phyloP scores from a whole-genome alignment of 176 grass and related monocot genomes.

The Chloris gayana region DNA sequence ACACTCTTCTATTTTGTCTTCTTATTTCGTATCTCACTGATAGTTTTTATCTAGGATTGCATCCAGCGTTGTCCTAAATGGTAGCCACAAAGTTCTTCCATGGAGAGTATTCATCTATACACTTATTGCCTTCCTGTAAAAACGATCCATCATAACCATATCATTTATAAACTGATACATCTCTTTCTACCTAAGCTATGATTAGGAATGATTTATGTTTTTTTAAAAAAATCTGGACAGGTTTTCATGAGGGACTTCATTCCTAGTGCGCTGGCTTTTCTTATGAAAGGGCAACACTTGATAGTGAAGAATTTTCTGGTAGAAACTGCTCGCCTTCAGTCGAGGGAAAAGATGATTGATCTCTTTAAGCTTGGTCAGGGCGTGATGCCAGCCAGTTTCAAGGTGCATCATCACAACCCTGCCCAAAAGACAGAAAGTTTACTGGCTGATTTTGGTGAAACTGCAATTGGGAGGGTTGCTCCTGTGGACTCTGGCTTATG shows the following conservation, averaged over 20 bases:
- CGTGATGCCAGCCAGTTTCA: constrained; percentile 94
- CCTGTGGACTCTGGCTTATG: constrained; percentile 95
- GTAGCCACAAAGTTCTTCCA: constrained; percentile 15
- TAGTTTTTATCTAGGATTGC: neutral
- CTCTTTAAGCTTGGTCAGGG: constrained; percentile 78
- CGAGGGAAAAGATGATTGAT: constrained; percentile 76
- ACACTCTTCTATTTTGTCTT: constrained; percentile 17
- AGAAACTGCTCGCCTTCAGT: constrained; percentile 81
- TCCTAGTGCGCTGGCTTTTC: constrained; percentile 79
- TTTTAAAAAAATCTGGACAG: constrained; percentile 45
- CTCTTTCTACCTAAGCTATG: constrained; percentile 17
- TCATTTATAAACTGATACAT: constrained; percentile 23
- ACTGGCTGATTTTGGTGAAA: constrained; percentile 93
- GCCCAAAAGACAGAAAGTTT: constrained; percentile 56
- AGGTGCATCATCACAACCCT: constrained; percentile 57
- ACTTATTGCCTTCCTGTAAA: constrained; percentile 24
- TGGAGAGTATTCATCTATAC: constrained; percentile 27
- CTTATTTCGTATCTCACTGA: neutral
- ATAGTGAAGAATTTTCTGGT: constrained; percentile 89
- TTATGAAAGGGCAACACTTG: constrained; percentile 67
- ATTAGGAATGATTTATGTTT: constrained; percentile 12
- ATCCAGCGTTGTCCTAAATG: neutral
- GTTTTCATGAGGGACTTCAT: constrained; percentile 97
- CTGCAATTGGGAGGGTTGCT: constrained; percentile 88
- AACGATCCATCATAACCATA: constrained; percentile 1